Percentiles rank a stretch among this genome's conserved stretches.
These are phyloP conservation scores for Penicillium olsonii DNA, from an alignment of 2,329 filamentous ascomycete genomes.

Conservation along the genomic window DNA sequence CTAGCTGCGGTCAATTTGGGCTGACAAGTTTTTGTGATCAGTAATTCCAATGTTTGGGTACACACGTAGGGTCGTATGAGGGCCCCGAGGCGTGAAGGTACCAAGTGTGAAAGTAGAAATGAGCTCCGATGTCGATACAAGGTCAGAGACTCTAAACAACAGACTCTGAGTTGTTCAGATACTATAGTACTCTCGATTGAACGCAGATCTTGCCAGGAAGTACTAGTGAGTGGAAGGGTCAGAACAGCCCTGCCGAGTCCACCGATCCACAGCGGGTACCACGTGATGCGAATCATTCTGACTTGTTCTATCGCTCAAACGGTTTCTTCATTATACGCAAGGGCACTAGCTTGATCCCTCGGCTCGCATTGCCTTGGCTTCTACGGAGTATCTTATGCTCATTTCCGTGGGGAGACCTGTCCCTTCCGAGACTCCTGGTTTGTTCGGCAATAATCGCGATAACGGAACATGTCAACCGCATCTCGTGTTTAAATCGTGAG, in stretches of 20 bases:
- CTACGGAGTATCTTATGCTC: neutral
- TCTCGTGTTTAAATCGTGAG: neutral
- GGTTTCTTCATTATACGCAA: neutral
- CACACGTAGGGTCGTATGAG: too few species aligned
- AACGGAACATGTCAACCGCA: conserved; percentile 3
- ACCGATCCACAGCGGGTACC: neutral
- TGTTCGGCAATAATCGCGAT: conserved; percentile 6
- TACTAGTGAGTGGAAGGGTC: too few species aligned
- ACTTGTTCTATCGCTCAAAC: neutral
- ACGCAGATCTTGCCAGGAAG: too few species aligned
- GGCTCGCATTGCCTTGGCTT: neutral
- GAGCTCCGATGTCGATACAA: too few species aligned
- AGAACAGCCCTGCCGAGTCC: neutral
- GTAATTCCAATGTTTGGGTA: too few species aligned
- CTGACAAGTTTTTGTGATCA: too few species aligned
- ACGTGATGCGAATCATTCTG: conserved; percentile 4
- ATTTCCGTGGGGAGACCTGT: neutral
- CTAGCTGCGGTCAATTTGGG: too few species aligned
- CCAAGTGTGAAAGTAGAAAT: too few species aligned
- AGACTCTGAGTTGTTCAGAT: too few species aligned
- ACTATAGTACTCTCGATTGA: too few species aligned
- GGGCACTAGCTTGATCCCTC: neutral
- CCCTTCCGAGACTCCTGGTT: conserved; percentile 1
- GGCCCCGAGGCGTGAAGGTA: too few species aligned
- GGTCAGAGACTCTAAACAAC: too few species aligned